A percentile compares a stretch with the other conserved stretches of the same genome.
Evolutionary conservation across 768 basidiomycete genomes (phyloP).

Genomic region (Sutorius australiensis): DNA sequence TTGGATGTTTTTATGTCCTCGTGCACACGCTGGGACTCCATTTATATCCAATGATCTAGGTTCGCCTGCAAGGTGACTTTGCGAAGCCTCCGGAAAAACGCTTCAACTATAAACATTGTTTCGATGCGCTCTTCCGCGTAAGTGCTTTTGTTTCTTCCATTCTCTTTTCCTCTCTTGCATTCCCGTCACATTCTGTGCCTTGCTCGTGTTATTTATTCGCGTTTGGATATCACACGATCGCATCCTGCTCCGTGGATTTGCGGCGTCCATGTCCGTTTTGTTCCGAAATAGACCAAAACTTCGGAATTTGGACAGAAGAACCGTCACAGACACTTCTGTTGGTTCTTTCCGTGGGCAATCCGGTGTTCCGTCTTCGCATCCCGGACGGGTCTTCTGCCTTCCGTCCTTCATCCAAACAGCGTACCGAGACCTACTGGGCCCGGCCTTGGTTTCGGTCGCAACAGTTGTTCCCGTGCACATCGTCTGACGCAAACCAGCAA

Average conservation of each 20-base stretch:
- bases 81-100: conserved; percentile 85
- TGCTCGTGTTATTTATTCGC: background rate
- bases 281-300: conserved; percentile 1
- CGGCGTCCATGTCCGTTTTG: background rate
- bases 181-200: background rate
- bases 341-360: background rate
- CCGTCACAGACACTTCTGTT: background rate
- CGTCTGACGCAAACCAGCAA: background rate
- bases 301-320: background rate
- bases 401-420: background rate
- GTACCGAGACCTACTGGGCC: background rate
- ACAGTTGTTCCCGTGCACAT: background rate
- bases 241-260: background rate
- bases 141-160: conserved; percentile 29
- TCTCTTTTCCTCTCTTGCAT: conserved; percentile 1
- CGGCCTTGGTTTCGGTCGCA: background rate
- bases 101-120: conserved; percentile 86
- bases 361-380: background rate
- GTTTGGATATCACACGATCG: background rate
- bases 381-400: too few relatives aligned
- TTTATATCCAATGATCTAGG: conserved; percentile 27
- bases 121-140: conserved; percentile 84
- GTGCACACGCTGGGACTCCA: background rate
- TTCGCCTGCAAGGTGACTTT: conserved; percentile 87
- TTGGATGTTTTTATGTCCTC: background rate